Percentiles rank a stretch among this genome's conserved stretches.
Conservation (phyloP, 2,329 filamentous ascomycete genomes). For the Cladosporium sp. region DNA sequence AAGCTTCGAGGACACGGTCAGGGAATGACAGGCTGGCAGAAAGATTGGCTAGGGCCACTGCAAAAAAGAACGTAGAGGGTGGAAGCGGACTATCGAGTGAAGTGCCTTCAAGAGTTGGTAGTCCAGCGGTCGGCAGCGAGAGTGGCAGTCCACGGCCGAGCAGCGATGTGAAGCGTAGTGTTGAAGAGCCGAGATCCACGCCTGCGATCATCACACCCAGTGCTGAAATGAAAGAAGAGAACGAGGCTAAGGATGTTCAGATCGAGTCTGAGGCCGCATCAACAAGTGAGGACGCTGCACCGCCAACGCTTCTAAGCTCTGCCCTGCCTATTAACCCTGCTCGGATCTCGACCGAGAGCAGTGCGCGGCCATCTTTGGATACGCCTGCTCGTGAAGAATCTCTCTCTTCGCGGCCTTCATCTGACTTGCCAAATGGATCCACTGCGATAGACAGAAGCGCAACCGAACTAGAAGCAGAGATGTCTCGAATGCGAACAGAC, state of each 20-base stretch:
- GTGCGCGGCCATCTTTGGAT: constrained; percentile 22
- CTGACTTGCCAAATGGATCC: constrained; percentile 20
- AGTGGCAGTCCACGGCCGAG: constrained; percentile 43
- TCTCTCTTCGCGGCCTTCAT: constrained; percentile 23
- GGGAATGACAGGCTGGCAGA: constrained; percentile 83
- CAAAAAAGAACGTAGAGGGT: constrained; percentile 58
- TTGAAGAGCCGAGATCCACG: constrained; percentile 12
- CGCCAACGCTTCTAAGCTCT: constrained; percentile 26
- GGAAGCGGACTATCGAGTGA: constrained; percentile 39
- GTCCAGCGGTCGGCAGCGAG: constrained; percentile 35
- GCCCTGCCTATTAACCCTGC: constrained; percentile 33
- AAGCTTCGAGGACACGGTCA: constrained; percentile 44
- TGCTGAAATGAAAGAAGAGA: constrained; percentile 6
- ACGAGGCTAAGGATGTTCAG: neutral
- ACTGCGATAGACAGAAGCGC: constrained; percentile 14
- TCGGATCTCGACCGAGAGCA: constrained; percentile 26
- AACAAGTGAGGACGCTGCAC: neutral
- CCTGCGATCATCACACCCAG: constrained; percentile 20
- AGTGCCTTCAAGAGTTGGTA: constrained; percentile 50
- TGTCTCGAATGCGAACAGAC: constrained; percentile 47
- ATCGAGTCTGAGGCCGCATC: neutral
- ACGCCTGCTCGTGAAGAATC: constrained; percentile 18
- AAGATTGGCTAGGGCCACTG: constrained; percentile 80
- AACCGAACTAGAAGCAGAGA: constrained; percentile 40
- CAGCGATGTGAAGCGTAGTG: constrained; percentile 36